Base-by-base conservation (phyloP, 805 yeast species). In the Saccharomycopsis sp. region DNA sequence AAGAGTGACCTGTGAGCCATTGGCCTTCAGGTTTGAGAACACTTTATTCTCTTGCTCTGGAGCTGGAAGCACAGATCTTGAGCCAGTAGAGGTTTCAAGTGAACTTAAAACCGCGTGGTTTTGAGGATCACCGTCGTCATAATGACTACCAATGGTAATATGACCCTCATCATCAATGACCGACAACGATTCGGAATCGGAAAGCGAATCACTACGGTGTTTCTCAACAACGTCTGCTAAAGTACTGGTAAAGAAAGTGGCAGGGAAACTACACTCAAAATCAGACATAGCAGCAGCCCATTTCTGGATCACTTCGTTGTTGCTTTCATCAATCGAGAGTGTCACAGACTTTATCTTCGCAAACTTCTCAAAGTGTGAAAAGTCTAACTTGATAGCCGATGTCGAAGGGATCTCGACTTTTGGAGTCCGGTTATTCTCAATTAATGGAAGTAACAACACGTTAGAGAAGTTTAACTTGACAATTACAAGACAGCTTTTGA, bases 221-320 rank as follows among this genome's bases (percentile, higher is more conserved):
- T 41, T 34, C 12, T 56, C 55, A 15, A 14, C 20, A 19, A 25
- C 54, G 14, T 51, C 44, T 12, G n/a, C 41, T 52, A 60, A 49
- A 29, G 62, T 61, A n/a, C 59, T 47, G 17, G 63, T 58, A 35
- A 61, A 54, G 1, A 61, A 22, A 47, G 20, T 52, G 2, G 62
- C 47, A 19, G 63, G 63, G 53, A 61, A 56, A 47, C 38, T 25
- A 24, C 63, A 58, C n/a, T 61, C 63, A 19, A 55, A 52, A 49
- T 61, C 63, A 52, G 22, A 58, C 22, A 61, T 41, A 2, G 62
- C 63, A 20, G 60, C 62, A 20, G 58, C 62, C 63, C 63, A 61
- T 54, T 61, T 61, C 24, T 61, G 63, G 23, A 61, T 61, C 24
- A 61, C 58, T 19, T 58, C 59, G 52, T 56, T 56, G 8, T 52